Conservation (phyloP, 768 basidiomycete genomes). For the Mycena vitilis region DNA sequence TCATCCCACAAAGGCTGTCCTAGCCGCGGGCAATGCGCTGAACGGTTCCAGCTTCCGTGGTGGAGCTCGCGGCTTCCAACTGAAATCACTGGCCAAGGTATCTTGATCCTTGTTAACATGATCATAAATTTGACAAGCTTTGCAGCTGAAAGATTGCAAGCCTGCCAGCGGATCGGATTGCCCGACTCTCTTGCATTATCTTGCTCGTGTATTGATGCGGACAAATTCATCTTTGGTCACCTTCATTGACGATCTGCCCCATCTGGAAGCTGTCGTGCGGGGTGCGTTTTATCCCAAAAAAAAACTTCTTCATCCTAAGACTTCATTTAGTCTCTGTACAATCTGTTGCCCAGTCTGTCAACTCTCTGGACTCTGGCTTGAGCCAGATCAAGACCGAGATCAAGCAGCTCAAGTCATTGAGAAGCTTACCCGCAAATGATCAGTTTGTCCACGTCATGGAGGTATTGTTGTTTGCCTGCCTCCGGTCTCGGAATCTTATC, state of each 20-base stretch:
- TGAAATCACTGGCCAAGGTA: conserved; percentile 87
- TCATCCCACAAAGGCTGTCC: conserved; percentile 63
- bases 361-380: conserved; percentile 67
- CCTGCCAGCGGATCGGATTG: conserved; percentile 77
- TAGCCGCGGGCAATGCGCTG: conserved; percentile 83
- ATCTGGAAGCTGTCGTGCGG: conserved; percentile 85
- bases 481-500: not conserved
- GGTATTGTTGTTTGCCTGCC: conserved; percentile 48
- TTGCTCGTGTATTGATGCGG: conserved; percentile 80
- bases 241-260: conserved; percentile 86
- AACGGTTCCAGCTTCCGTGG: conserved; percentile 89
- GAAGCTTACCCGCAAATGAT: conserved; percentile 57
- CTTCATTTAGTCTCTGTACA: conserved; percentile 76
- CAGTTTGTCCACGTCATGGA: conserved; percentile 78
- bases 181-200: conserved; percentile 91
- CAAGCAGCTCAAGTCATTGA: conserved; percentile 49
- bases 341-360: conserved; percentile 68
- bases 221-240: conserved; percentile 72
- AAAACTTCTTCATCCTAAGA: not conserved
- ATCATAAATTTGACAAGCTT: conserved; percentile 16
- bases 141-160: conserved; percentile 85
- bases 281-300: conserved; percentile 54
- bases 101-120: conserved; percentile 8
- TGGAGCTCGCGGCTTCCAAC: conserved; percentile 84
- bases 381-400: conserved; percentile 70